A percentile compares a stretch with the other conserved stretches of the same genome.
These are phyloP conservation scores for Rhodocollybia butyracea DNA, from an alignment of 768 basidiomycete species.

Conservation along the genomic window DNA sequence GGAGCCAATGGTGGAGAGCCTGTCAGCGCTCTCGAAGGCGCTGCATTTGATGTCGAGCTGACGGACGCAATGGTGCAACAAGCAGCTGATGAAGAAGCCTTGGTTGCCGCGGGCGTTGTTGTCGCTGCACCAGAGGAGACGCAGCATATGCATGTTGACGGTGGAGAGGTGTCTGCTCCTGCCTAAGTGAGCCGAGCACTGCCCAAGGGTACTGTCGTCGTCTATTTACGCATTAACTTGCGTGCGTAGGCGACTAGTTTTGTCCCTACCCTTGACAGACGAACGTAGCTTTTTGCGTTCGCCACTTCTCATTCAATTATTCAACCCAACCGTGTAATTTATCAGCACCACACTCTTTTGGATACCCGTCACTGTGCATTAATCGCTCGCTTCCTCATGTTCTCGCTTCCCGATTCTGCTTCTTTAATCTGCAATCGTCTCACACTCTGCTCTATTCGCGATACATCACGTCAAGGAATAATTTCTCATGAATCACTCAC, in stretches of 20 bases:
- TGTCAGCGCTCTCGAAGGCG: constrained; percentile 9
- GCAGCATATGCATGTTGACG: constrained; percentile 45
- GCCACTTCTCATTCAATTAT: not conserved
- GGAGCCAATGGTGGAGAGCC: constrained; percentile 11
- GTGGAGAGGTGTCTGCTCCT: constrained; percentile 28
- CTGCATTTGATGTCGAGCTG: constrained; percentile 23
- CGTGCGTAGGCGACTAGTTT: too few species aligned
- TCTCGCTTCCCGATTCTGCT: not conserved
- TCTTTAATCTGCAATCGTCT: not conserved
- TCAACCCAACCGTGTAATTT: constrained; percentile 1
- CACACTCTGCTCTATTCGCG: not conserved
- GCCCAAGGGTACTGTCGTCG: too few species aligned
- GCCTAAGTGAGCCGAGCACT: constrained; percentile 8
- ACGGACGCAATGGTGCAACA: constrained; percentile 34
- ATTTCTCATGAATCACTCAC: not conserved
- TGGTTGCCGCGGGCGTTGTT: constrained; percentile 29
- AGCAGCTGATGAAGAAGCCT: constrained; percentile 29
- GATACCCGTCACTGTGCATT: constrained; percentile 8
- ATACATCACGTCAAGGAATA: constrained; percentile 7
- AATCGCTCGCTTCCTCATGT: not conserved
- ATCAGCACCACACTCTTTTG: constrained; percentile 8
- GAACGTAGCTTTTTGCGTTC: too few species aligned
- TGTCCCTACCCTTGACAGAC: too few species aligned
- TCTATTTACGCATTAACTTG: too few species aligned
- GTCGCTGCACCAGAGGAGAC: constrained; percentile 27